Evolutionary conservation across 768 basidiomycete genomes (phyloP).

Genomic region (Leccinum subgranulosum): DNA sequence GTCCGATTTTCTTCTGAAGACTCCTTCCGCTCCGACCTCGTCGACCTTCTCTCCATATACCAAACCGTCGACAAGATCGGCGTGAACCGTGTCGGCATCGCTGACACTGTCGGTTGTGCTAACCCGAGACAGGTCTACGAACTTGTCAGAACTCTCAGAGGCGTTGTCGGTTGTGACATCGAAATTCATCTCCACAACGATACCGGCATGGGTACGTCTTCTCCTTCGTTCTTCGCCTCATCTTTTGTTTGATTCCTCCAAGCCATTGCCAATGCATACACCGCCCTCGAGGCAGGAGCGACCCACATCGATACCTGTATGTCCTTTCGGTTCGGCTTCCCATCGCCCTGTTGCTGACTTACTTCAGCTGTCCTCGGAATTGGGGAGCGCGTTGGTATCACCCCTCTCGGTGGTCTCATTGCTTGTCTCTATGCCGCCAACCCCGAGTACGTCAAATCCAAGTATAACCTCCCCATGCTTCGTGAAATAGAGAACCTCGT

Average conservation of each 20-base stretch:
- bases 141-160: constrained; percentile 90
- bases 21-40: constrained; percentile 98
- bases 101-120: constrained; percentile 98
- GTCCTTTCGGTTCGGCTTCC: constrained; percentile 26
- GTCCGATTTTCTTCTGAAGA: constrained; percentile 99
- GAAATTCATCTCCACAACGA: constrained; percentile 99
- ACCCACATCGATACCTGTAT: constrained; percentile 97
- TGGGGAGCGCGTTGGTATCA: constrained; percentile 98
- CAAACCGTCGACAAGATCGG: constrained; percentile 99
- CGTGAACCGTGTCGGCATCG: constrained; percentile 97
- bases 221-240: background rate
- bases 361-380: constrained; percentile 86
- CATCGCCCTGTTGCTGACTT: background rate
- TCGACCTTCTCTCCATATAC: constrained; percentile 97
- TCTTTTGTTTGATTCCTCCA: constrained; percentile 5
- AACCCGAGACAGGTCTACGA: constrained; percentile 99
- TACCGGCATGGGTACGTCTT: constrained; percentile 81
- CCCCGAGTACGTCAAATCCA: constrained; percentile 98
- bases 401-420: constrained; percentile 93
- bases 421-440: constrained; percentile 96
- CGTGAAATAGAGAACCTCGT: constrained; percentile 99
- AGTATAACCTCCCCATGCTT: constrained; percentile 97
- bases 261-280: constrained; percentile 99
- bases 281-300: constrained; percentile 96
- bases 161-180: constrained; percentile 96